These are phyloP conservation scores for Tulasnella sp. DNA, from an alignment of 768 basidiomycete genomes.

Conservation along the genomic window DNA sequence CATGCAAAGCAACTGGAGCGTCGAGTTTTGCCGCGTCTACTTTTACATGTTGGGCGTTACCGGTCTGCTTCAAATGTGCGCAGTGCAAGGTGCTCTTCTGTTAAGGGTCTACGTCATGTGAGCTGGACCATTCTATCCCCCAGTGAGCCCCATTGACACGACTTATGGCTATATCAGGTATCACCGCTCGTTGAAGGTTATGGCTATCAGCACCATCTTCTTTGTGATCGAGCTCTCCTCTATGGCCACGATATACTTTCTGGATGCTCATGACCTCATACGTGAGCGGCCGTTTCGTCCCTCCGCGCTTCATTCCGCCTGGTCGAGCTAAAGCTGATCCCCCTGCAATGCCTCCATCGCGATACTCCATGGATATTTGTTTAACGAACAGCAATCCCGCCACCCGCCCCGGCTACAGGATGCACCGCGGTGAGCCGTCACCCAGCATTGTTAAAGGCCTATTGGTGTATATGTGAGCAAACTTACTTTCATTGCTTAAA, in stretches of 20 bases:
- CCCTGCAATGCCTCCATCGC: too few relatives aligned
- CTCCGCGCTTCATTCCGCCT: background rate
- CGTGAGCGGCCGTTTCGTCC: background rate
- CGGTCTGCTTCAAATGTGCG: background rate
- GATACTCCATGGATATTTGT: too few relatives aligned
- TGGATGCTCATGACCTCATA: background rate
- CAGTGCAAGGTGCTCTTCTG: background rate
- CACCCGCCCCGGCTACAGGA: too few relatives aligned
- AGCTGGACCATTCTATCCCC: background rate
- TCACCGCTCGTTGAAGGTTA: background rate
- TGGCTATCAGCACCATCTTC: background rate
- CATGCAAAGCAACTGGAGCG: background rate
- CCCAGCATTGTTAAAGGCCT: too few relatives aligned
- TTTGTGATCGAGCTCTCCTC: background rate
- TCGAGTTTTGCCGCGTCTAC: background rate
- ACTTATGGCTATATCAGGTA: background rate
- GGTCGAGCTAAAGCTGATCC: too few relatives aligned
- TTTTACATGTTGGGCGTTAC: background rate
- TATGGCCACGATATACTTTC: background rate
- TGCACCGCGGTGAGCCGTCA: too few relatives aligned
- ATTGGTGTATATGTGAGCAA: too few relatives aligned
- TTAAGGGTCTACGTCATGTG: background rate
- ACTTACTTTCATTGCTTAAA: background rate
- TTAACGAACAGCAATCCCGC: too few relatives aligned
- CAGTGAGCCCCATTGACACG: too few relatives aligned